A percentile compares a stretch with the other conserved stretches of the same genome.
phyloP scores from a whole-genome alignment of 148 eudicot species.

The Limonium bicolor region DNA sequence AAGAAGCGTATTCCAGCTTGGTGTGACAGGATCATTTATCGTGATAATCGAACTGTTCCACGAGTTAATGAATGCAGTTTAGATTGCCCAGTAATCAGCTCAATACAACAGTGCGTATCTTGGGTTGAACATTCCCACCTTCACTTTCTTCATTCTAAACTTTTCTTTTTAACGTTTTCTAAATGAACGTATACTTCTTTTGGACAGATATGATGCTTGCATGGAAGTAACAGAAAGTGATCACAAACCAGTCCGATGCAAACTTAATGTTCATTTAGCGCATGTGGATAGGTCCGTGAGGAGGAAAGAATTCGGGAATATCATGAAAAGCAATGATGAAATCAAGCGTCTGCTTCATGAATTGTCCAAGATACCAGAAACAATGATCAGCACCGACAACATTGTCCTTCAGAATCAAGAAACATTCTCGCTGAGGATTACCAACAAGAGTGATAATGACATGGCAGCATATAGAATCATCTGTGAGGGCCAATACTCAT shows the following conservation, averaged over 20 bases:
- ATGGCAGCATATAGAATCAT: slow-evolving; percentile 29
- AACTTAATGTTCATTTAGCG: slow-evolving; percentile 54
- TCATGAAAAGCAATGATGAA: slow-evolving; percentile 30
- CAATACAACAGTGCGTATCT: slow-evolving; percentile 58
- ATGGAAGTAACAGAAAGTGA: slow-evolving; percentile 96
- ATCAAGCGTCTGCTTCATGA: slow-evolving; percentile 34
- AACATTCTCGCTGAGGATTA: slow-evolving; percentile 30
- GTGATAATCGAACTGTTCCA: slow-evolving; percentile 51
- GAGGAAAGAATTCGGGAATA: slow-evolving; percentile 71
- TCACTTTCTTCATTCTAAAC: not conserved
- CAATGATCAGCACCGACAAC: slow-evolving; percentile 30
- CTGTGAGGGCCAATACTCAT: slow-evolving; percentile 54
- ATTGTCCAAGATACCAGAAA: slow-evolving; percentile 44
- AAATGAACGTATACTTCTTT: not conserved
- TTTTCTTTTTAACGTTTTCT: not conserved
- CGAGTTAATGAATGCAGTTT: slow-evolving; percentile 43
- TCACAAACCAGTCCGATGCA: slow-evolving; percentile 95
- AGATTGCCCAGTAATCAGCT: slow-evolving; percentile 65
- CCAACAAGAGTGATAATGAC: slow-evolving; percentile 43
- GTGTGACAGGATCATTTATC: slow-evolving; percentile 88
- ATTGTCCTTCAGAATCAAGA: slow-evolving; percentile 72
- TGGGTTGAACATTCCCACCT: no score
- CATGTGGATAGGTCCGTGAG: slow-evolving; percentile 85
- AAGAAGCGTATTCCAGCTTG: slow-evolving; percentile 99
- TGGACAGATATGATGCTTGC: slow-evolving; percentile 71